These are phyloP conservation scores for Xylaria curta DNA, from an alignment of 495 filamentous ascomycete genomes.

Conservation along the genomic window DNA sequence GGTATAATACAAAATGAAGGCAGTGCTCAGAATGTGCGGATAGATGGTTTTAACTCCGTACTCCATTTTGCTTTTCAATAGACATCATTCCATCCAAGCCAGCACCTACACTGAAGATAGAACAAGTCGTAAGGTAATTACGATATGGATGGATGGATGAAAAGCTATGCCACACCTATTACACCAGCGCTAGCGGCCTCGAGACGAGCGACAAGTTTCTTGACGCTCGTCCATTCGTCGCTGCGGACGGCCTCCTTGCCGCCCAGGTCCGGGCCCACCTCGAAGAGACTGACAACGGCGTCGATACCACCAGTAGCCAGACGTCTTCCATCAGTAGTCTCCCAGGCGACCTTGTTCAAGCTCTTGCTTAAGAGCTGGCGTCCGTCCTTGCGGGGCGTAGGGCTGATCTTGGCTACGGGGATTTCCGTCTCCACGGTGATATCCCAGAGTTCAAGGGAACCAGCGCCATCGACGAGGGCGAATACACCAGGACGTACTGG, in stretches of 20 bases:
- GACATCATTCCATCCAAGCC: constrained; percentile 13
- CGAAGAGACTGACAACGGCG: constrained; percentile 88
- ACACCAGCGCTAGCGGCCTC: constrained; percentile 56
- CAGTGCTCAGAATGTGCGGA: constrained; percentile 15
- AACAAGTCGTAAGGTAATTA: background rate
- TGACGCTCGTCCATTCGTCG: constrained; percentile 92
- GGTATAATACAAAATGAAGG: constrained; percentile 28
- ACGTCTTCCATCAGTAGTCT: constrained; percentile 82
- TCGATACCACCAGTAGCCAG: constrained; percentile 90
- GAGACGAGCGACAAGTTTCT: constrained; percentile 77
- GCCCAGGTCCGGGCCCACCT: constrained; percentile 84
- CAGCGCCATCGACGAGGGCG: constrained; percentile 88
- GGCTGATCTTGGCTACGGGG: constrained; percentile 76
- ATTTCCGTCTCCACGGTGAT: constrained; percentile 91
- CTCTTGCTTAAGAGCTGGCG: constrained; percentile 72
- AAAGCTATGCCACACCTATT: constrained; percentile 35
- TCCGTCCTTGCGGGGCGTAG: constrained; percentile 65
- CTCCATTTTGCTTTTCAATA: constrained; percentile 11
- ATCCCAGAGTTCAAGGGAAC: constrained; percentile 96
- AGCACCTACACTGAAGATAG: background rate
- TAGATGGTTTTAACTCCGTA: constrained; percentile 18
- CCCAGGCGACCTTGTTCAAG: constrained; percentile 93
- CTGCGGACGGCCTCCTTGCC: constrained; percentile 77
- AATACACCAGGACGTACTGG: constrained; percentile 92
- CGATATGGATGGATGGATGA: background rate